Evolutionary conservation across 176 grass and related monocot species (phyloP), one percentile per base, ranked within the genome.

Genomic region (Elaeis guineensis): DNA sequence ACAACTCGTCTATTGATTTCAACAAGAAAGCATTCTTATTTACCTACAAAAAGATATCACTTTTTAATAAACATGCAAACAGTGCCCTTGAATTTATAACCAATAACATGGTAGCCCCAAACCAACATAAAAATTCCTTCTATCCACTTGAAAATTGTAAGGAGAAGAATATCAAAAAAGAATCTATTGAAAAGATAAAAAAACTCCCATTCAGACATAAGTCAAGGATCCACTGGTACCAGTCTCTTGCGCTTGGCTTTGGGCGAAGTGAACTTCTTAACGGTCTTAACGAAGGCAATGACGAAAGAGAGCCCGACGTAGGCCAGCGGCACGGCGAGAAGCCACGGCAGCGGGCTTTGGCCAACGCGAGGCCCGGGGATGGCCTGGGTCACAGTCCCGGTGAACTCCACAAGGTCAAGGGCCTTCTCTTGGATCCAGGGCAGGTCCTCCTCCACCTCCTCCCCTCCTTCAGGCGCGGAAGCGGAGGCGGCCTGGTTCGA

Each of bases 391-490:
- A 98, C 84, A 61, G 87, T 98, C 57, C 88, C 93, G 60, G 93
- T 92, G 79, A 92, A 98, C 82, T 98, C 93, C 25, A 98, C 84
- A 59, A 98, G 85, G 73, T 98, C 88, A 51, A 89, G 79, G 54
- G 93, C 93, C 82, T 89, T 98, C 63, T 98, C 93, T 55, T 98
- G 87, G 78, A 98, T 92, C 93, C 93, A 98, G 30, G 93, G 88
- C 58, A 98, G 71, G 65, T 98, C 84, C 73, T 98, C 93, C 32
- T 77, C 81, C 77, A 78, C 87, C 35, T 83, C 73, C 16, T 83
- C 82, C 35, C 71, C 54, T 68, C 30, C 61, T 76, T 69, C 17
- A 55, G 72, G 5, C 26, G 18, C 3, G 64, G 59, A 3, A 32
- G 70, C 0, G 19, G 35, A 16, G 16, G 26, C 5, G 2, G 4